Conservation (phyloP, 805 yeast species). For the Dipodascopsis tothii region DNA sequence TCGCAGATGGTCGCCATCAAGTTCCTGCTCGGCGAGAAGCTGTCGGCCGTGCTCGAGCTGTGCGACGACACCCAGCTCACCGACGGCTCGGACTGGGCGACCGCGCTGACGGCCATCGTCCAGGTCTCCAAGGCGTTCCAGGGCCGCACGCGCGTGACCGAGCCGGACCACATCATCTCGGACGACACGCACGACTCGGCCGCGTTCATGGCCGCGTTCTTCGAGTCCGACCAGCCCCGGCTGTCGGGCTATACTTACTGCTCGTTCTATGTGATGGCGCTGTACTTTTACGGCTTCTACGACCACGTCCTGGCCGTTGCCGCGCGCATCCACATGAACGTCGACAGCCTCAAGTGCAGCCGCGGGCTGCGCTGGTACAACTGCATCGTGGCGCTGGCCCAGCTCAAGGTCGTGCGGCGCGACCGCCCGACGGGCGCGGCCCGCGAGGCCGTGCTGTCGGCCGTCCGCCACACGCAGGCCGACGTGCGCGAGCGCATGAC, state of each 20-base stretch:
- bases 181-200: constrained; percentile 18
- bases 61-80: constrained; percentile 1
- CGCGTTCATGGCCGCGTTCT: constrained; percentile 1
- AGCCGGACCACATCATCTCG: constrained; percentile 5
- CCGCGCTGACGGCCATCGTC: constrained; percentile 4
- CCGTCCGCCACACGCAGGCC: constrained; percentile 6
- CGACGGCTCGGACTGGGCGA: constrained; percentile 5
- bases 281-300: constrained; percentile 13
- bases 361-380: too few relatives aligned
- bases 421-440: too few relatives aligned
- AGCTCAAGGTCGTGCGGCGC: too few relatives aligned
- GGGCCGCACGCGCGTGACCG: constrained; percentile 1
- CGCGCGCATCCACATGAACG: neutral
- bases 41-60: constrained; percentile 1
- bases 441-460: constrained; percentile 15
- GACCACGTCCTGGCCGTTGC: constrained; percentile 9
- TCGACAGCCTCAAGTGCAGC: too few relatives aligned
- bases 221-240: neutral
- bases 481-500: constrained; percentile 1
- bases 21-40: constrained; percentile 4
- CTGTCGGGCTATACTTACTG: constrained; percentile 5
- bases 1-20: constrained; percentile 4
- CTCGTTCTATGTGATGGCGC: constrained; percentile 7
- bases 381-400: too few relatives aligned
- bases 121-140: constrained; percentile 9